These are phyloP conservation scores for Graphiopsis chlorocephala DNA, from an alignment of 2,329 filamentous ascomycete genomes.

Conservation along the genomic window DNA sequence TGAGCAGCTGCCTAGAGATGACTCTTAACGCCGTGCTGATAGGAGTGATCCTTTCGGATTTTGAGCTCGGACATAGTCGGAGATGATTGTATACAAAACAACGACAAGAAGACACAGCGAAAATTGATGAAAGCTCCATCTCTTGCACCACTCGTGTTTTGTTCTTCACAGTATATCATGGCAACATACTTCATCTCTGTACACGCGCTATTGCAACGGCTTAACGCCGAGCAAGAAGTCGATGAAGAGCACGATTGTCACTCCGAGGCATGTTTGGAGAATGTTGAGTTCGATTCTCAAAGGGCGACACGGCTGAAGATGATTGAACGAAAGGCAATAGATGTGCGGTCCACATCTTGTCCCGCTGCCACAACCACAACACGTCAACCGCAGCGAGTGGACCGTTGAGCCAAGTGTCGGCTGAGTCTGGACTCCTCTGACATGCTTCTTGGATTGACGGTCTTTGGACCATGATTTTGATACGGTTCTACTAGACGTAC, in stretches of 20 bases:
- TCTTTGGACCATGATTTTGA: background rate
- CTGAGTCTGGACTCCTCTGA: too few relatives aligned
- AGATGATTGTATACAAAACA: background rate
- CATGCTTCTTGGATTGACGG: background rate
- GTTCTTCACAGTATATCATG: background rate
- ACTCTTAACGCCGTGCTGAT: background rate
- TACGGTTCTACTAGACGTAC: background rate
- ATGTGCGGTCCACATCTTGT: background rate
- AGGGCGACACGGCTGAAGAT: background rate
- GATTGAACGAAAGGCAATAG: background rate
- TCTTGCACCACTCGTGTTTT: background rate
- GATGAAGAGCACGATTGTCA: background rate
- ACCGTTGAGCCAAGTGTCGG: background rate
- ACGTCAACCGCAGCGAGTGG: background rate
- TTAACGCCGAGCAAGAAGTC: background rate
- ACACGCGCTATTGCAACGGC: background rate
- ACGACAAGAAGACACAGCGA: background rate
- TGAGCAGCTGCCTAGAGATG: background rate
- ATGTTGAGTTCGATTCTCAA: background rate
- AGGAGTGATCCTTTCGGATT: background rate
- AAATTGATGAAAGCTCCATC: background rate
- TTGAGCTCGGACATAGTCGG: background rate
- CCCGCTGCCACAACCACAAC: background rate
- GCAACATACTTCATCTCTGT: slow-evolving; percentile 7
- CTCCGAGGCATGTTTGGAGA: background rate